Percentiles rank a stretch among this genome's conserved stretches.
Conservation (phyloP, 2,329 filamentous ascomycete species). For the Pseudogymnoascus sp. region DNA sequence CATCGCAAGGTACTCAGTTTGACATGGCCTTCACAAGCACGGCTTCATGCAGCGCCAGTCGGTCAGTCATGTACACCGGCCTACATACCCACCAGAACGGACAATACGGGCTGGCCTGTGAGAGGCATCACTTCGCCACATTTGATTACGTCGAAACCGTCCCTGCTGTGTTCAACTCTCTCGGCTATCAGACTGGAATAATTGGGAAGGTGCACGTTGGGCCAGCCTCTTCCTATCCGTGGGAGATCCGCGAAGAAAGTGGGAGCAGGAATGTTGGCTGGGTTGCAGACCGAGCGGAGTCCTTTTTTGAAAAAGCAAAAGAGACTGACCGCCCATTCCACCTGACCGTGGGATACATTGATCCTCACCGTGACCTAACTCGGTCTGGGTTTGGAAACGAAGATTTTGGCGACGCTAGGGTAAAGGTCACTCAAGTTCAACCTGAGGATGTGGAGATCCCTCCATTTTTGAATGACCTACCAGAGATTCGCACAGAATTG, state of each 20-base stretch:
- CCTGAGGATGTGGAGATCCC: constrained; percentile 16
- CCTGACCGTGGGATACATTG: constrained; percentile 38
- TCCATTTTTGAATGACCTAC: constrained; percentile 20
- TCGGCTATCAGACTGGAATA: constrained; percentile 39
- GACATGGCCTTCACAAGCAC: constrained; percentile 36
- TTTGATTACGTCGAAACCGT: constrained; percentile 36
- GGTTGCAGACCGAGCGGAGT: constrained; percentile 31
- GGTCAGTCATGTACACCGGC: constrained; percentile 41
- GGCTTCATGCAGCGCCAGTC: constrained; percentile 40
- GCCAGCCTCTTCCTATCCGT: constrained; percentile 33
- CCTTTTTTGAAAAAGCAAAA: constrained; percentile 32
- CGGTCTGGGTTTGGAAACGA: constrained; percentile 29
- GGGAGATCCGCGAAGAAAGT: constrained; percentile 34
- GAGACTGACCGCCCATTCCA: constrained; percentile 31
- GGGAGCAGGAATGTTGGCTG: constrained; percentile 36
- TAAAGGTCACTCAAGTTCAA: constrained; percentile 11
- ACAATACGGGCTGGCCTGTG: constrained; percentile 36
- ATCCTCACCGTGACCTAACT: constrained; percentile 38
- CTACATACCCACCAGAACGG: constrained; percentile 42
- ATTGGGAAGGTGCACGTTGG: constrained; percentile 43
- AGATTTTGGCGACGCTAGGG: constrained; percentile 20
- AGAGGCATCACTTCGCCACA: constrained; percentile 36
- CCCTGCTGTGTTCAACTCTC: constrained; percentile 31
- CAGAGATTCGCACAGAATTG: constrained; percentile 23
- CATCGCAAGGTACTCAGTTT: constrained; percentile 31